Percentiles rank a stretch among this genome's conserved stretches.
phyloP scores from a whole-genome alignment of 306 rosid genomes.

The Prunus armeniaca region DNA sequence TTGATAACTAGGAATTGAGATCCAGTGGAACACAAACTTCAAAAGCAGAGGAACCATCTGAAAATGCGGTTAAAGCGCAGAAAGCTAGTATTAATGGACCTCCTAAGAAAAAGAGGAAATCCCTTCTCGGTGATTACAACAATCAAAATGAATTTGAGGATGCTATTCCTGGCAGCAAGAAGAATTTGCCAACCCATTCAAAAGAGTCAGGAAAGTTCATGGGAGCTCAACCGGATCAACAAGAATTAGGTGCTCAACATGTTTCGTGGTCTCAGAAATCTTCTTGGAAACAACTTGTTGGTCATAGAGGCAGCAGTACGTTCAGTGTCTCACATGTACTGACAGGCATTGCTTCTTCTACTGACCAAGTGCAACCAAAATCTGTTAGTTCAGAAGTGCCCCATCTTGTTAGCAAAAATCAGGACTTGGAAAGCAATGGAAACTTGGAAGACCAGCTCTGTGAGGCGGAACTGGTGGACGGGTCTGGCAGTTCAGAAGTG shows the following conservation, averaged over 20 bases:
- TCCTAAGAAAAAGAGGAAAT: constrained; percentile 48
- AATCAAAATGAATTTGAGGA: constrained; percentile 25
- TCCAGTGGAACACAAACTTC: background rate
- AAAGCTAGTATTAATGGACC: constrained; percentile 23
- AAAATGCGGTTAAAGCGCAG: constrained; percentile 20
- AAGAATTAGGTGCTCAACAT: constrained; percentile 28
- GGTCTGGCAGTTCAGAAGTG: constrained; percentile 4
- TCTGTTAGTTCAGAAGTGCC: constrained; percentile 16
- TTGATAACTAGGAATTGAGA: constrained; percentile 45
- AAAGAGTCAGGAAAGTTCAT: constrained; percentile 23
- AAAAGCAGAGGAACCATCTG: constrained; percentile 25
- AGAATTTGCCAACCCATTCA: constrained; percentile 19
- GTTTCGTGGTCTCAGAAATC: constrained; percentile 73
- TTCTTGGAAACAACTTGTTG: constrained; percentile 74
- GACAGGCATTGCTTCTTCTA: constrained; percentile 28
- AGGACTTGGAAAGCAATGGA: constrained; percentile 19
- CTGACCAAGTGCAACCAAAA: constrained; percentile 22
- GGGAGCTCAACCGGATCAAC: constrained; percentile 28
- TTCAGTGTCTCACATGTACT: constrained; percentile 50
- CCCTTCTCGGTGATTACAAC: constrained; percentile 21
- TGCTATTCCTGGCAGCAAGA: constrained; percentile 26
- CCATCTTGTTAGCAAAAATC: constrained; percentile 18
- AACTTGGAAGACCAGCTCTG: background rate
- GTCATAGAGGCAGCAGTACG: constrained; percentile 36
- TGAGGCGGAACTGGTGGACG: background rate